Evolutionary conservation across 2,329 filamentous ascomycete species (phyloP).

Genomic region (Cordyceps pruinosa): DNA sequence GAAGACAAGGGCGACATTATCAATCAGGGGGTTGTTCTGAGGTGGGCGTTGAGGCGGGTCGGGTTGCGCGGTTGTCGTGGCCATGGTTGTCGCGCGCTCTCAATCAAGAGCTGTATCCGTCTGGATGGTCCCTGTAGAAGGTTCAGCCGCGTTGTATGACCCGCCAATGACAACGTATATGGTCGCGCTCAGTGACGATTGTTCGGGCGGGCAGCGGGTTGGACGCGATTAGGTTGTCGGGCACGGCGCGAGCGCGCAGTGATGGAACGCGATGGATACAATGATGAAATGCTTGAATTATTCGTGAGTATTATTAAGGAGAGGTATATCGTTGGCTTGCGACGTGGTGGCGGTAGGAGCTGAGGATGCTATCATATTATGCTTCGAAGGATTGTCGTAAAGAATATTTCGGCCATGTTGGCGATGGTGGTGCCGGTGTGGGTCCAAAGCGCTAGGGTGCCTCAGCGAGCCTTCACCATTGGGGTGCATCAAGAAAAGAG

Average conservation of each 20-base stretch:
- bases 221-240: too few relatives aligned
- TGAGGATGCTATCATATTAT: background rate
- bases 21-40: slow-evolving; percentile 33
- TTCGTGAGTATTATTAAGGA: too few relatives aligned
- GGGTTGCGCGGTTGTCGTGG: slow-evolving; percentile 2
- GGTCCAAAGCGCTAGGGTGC: background rate
- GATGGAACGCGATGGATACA: too few relatives aligned
- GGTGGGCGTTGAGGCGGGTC: slow-evolving; percentile 21
- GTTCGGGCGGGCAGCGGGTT: background rate
- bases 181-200: background rate
- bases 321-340: background rate
- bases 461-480: too few relatives aligned
- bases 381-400: background rate
- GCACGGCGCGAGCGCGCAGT: too few relatives aligned
- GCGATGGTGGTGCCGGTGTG: background rate
- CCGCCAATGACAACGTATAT: background rate
- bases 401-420: background rate
- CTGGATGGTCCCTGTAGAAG: background rate
- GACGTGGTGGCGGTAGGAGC: background rate
- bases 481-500: too few relatives aligned
- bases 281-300: too few relatives aligned
- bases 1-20: slow-evolving; percentile 42
- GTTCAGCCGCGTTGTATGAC: background rate
- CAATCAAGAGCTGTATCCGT: background rate
- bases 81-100: background rate